Evolutionary conservation across 2,329 filamentous ascomycete species (phyloP).

Genomic region (Apiospora marii): DNA sequence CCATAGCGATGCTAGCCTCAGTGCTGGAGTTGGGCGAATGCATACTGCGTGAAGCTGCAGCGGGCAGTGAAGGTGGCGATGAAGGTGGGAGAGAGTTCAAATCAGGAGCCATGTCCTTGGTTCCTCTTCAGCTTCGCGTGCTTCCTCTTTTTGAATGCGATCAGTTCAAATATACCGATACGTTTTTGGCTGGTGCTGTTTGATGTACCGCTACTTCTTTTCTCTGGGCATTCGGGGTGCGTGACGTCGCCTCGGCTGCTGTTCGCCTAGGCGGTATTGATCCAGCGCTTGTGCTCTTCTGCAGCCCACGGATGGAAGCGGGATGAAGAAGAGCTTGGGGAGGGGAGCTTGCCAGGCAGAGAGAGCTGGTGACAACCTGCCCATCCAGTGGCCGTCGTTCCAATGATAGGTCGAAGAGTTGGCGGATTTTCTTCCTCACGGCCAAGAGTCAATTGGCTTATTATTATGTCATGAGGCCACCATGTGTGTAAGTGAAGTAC

Average conservation of each 20-base stretch:
- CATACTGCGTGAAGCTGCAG: slow-evolving; percentile 10
- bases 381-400: not conserved
- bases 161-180: not conserved
- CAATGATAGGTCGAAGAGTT: not conserved
- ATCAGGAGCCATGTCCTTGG: slow-evolving; percentile 58
- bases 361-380: not conserved
- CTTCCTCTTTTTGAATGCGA: not conserved
- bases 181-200: not conserved
- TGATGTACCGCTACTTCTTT: not conserved
- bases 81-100: slow-evolving; percentile 66
- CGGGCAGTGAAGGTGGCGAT: slow-evolving; percentile 48
- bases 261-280: not conserved
- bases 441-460: slow-evolving; percentile 7
- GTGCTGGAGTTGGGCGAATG: slow-evolving; percentile 33
- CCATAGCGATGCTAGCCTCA: slow-evolving; percentile 38
- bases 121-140: not conserved
- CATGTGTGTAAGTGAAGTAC: slow-evolving; percentile 10
- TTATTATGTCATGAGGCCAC: slow-evolving; percentile 3
- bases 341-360: not conserved
- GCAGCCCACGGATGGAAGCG: slow-evolving; percentile 1
- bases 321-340: not conserved
- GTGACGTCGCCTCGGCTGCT: slow-evolving; percentile 8
- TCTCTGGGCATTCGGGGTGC: slow-evolving; percentile 3
- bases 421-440: not conserved
- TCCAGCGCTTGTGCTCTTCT: slow-evolving; percentile 6